Percentiles rank a stretch among this genome's conserved stretches.
Conservation (phyloP, 106 monocot genomes). For the Acorus gramineus region DNA sequence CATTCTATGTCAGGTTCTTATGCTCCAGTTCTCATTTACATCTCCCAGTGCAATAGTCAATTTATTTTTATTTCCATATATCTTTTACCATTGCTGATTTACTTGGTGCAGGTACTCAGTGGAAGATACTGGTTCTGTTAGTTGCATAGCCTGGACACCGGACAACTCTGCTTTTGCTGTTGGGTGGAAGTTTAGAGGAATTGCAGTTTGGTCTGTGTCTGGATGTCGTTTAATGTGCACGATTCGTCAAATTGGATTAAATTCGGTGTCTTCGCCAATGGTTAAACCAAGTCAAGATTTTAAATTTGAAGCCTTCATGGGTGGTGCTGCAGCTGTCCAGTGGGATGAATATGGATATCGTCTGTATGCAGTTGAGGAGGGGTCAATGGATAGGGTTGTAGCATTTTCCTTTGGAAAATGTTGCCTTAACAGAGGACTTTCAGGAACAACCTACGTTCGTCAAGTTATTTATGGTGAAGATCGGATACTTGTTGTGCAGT, state of each 20-base stretch:
- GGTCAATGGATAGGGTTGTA: constrained; percentile 58
- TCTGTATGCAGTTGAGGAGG: constrained; percentile 85
- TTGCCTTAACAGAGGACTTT: constrained; percentile 84
- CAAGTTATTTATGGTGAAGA: constrained; percentile 97
- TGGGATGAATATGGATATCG: constrained; percentile 99
- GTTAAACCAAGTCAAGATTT: constrained; percentile 58
- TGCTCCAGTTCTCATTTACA: background rate
- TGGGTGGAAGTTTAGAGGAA: constrained; percentile 93
- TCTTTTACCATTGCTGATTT: background rate
- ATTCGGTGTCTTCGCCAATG: constrained; percentile 69
- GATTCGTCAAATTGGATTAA: constrained; percentile 81
- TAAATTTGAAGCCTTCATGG: constrained; percentile 76
- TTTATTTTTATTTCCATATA: background rate
- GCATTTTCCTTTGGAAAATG: constrained; percentile 97
- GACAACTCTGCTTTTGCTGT: constrained; percentile 94
- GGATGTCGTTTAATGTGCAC: constrained; percentile 98
- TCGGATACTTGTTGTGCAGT: constrained; percentile 81
- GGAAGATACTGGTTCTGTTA: constrained; percentile 95
- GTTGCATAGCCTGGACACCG: constrained; percentile 91
- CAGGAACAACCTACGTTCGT: constrained; percentile 77
- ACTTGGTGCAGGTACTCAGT: constrained; percentile 64
- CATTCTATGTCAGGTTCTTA: too few relatives aligned
- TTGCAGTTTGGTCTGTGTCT: constrained; percentile 96
- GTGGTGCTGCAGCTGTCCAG: constrained; percentile 69
- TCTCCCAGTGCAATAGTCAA: background rate